Percentiles rank a stretch among this genome's conserved stretches.
Evolutionary conservation across 192 early-diverging fungal genomes (phyloP).

Genomic region (Mortierella hygrophila): DNA sequence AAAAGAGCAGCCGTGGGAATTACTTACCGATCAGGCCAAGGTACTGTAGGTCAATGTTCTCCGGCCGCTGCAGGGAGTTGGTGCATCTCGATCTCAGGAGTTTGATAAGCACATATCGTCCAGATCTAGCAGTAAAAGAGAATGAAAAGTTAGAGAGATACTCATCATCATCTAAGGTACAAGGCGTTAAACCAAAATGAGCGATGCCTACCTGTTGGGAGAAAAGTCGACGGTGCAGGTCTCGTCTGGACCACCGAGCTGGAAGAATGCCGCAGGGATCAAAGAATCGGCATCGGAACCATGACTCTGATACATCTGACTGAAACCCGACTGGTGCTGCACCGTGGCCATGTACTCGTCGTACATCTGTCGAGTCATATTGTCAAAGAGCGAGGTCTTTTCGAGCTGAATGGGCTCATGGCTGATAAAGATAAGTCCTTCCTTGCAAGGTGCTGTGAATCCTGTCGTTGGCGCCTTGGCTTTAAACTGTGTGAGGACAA

Average conservation of each 20-base stretch:
- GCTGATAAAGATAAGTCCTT: slow-evolving; percentile 66
- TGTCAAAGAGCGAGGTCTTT: slow-evolving; percentile 44
- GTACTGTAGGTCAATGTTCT: slow-evolving; percentile 72
- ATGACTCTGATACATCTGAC: slow-evolving; percentile 12
- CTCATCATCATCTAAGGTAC: neutral
- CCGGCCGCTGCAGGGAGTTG: slow-evolving; percentile 42
- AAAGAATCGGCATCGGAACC: slow-evolving; percentile 35
- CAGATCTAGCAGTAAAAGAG: slow-evolving; percentile 49
- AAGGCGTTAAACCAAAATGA: neutral
- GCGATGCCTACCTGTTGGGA: slow-evolving; percentile 17
- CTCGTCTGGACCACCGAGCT: slow-evolving; percentile 32
- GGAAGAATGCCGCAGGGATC: slow-evolving; percentile 43
- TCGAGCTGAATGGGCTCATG: slow-evolving; percentile 62
- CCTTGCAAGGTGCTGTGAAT: slow-evolving; percentile 69
- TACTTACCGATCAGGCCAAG: slow-evolving; percentile 61
- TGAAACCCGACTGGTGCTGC: slow-evolving; percentile 10
- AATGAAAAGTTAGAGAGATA: neutral
- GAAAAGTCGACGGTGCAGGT: slow-evolving; percentile 36
- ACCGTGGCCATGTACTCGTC: slow-evolving; percentile 30
- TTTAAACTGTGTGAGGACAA: slow-evolving; percentile 60
- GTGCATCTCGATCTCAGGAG: slow-evolving; percentile 55
- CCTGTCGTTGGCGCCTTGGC: slow-evolving; percentile 64
- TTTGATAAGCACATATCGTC: slow-evolving; percentile 66
- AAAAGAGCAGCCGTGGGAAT: neutral
- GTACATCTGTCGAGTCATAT: slow-evolving; percentile 43